Conservation (phyloP, 148 eudicot genomes). For the Rhododendron henanense region DNA sequence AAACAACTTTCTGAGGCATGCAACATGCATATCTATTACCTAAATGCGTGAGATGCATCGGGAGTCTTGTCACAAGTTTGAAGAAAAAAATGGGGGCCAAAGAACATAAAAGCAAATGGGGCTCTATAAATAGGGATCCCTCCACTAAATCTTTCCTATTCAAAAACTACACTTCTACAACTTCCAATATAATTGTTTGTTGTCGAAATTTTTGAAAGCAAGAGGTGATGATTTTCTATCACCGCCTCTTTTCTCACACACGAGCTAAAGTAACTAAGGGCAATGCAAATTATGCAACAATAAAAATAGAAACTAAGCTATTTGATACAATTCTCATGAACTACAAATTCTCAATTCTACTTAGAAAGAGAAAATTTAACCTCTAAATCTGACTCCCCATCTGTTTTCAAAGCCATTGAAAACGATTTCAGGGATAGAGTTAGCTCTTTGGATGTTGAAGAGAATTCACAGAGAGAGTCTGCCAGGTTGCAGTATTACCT, state of each 20-base stretch:
- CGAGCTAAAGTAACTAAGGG: background rate
- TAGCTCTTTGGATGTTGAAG: background rate
- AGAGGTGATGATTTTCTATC: no score
- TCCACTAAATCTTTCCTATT: background rate
- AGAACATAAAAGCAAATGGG: no score
- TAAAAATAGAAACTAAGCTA: background rate
- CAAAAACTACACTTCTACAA: background rate
- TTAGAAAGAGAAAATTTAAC: background rate
- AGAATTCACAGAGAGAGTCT: background rate
- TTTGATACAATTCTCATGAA: no score
- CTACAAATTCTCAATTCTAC: background rate
- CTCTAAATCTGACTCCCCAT: background rate
- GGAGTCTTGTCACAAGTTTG: background rate
- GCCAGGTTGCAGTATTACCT: background rate
- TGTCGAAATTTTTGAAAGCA: no score
- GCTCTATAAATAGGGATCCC: background rate
- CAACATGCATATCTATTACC: background rate
- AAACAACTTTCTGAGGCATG: background rate
- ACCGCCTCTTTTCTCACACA: no score
- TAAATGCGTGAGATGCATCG: background rate
- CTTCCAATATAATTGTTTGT: background rate
- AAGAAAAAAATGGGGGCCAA: background rate
- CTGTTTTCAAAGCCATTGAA: background rate
- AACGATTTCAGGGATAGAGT: background rate
- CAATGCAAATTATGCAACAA: background rate